A percentile compares a stretch with the other conserved stretches of the same genome.
Evolutionary conservation across 1,284 basidiomycete genomes (phyloP).

Genomic region (Wallemia mellicola): DNA sequence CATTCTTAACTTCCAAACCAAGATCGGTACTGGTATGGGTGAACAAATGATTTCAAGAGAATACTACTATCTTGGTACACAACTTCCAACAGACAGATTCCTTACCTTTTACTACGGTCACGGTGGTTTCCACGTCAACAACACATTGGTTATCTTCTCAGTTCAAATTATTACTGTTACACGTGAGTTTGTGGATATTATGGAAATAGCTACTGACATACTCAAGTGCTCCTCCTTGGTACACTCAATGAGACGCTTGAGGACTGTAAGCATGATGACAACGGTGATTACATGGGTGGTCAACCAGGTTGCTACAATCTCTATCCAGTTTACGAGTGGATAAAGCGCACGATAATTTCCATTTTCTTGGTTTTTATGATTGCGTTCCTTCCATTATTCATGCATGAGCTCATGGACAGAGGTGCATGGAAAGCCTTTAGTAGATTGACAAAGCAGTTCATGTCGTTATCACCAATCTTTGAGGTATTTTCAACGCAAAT

Average conservation of each 20-base stretch:
- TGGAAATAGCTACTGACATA: neutral
- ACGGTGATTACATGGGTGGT: conserved; percentile 37
- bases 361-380: conserved; percentile 94
- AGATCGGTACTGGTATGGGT: conserved; percentile 98
- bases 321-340: conserved; percentile 66
- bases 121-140: conserved; percentile 99
- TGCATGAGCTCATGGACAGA: conserved; percentile 80
- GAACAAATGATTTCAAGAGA: conserved; percentile 97
- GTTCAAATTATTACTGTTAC: conserved; percentile 47
- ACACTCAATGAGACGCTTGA: conserved; percentile 49
- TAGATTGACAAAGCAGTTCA: conserved; percentile 68
- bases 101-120: conserved; percentile 98
- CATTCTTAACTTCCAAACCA: conserved; percentile 97
- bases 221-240: conserved; percentile 60
- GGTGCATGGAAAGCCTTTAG: conserved; percentile 63
- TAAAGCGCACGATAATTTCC: conserved; percentile 71
- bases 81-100: conserved; percentile 91
- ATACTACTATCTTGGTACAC: conserved; percentile 98
- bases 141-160: conserved; percentile 84
- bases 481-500: conserved; percentile 92
- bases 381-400: conserved; percentile 65
- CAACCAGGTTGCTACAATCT: conserved; percentile 76
- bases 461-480: conserved; percentile 68
- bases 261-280: conserved; percentile 43
- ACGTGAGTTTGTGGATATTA: neutral